Conservation (phyloP, 129 eudicot genomes). For the Oenanthe sinensis region DNA sequence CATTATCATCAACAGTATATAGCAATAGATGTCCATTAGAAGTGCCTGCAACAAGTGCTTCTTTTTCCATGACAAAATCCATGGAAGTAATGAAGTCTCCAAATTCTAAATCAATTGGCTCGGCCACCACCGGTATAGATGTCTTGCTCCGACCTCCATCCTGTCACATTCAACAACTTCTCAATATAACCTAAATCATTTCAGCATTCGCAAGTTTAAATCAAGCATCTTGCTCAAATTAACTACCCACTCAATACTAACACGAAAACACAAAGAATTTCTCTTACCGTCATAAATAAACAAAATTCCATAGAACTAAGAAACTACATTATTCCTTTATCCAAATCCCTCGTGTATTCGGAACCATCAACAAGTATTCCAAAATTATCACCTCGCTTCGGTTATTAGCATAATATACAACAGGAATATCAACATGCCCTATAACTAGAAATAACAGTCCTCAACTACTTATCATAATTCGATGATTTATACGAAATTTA, state of each 20-base stretch:
- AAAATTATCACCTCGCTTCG: neutral
- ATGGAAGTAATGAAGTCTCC: constrained; percentile 71
- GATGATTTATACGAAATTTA: no score
- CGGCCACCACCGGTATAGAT: constrained; percentile 20
- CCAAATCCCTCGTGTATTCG: neutral
- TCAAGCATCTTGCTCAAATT: neutral
- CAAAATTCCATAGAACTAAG: neutral
- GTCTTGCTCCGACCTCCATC: constrained; percentile 36
- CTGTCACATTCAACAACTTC: constrained; percentile 25
- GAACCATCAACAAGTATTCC: neutral
- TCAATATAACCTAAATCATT: neutral
- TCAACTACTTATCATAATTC: neutral
- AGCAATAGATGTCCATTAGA: constrained; percentile 65
- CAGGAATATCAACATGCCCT: neutral
- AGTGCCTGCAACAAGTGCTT: constrained; percentile 79
- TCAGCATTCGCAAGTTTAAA: neutral
- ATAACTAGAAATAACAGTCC: neutral
- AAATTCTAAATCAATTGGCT: constrained; percentile 57
- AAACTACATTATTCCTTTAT: neutral
- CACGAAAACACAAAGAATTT: neutral
- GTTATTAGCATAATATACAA: neutral
- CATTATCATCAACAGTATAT: constrained; percentile 48
- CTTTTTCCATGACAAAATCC: constrained; percentile 97
- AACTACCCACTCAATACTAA: neutral
- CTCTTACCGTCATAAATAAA: neutral